A percentile compares a stretch with the other conserved stretches of the same genome.
Evolutionary conservation across 73 alveolate species (phyloP).

Genomic region (Paramecium caudatum): DNA sequence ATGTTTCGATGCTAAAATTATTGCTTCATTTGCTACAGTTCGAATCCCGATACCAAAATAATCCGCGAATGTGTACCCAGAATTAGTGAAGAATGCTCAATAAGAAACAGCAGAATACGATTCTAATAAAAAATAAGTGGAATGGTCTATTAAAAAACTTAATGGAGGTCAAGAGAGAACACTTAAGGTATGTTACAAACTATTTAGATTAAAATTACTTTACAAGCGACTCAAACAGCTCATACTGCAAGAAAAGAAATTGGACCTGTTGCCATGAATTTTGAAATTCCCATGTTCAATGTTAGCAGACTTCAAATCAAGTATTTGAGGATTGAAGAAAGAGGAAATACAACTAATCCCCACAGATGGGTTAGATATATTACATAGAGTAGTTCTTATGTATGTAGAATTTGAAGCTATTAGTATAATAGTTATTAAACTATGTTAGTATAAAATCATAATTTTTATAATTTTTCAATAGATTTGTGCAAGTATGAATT

Average conservation of each 20-base stretch:
- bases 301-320: slow-evolving; percentile 95
- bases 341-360: slow-evolving; percentile 74
- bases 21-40: slow-evolving; percentile 83
- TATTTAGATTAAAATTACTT: slow-evolving; percentile 66
- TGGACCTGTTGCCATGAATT: slow-evolving; percentile 97
- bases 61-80: slow-evolving; percentile 84
- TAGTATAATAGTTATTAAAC: no score
- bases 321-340: slow-evolving; percentile 73
- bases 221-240: slow-evolving; percentile 61
- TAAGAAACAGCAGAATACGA: slow-evolving; percentile 89
- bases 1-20: slow-evolving; percentile 84
- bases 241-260: slow-evolving; percentile 88
- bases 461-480: slow-evolving; percentile 39
- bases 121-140: slow-evolving; percentile 86
- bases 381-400: slow-evolving; percentile 74
- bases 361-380: slow-evolving; percentile 77
- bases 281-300: slow-evolving; percentile 99
- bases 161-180: slow-evolving; percentile 94
- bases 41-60: slow-evolving; percentile 92
- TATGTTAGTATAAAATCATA: not conserved
- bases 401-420: slow-evolving; percentile 74
- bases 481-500: slow-evolving; percentile 22
- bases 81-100: slow-evolving; percentile 76
- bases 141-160: slow-evolving; percentile 95
- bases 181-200: slow-evolving; percentile 20